Base-by-base conservation (phyloP, 2,329 filamentous ascomycete species). In the Alternaria novae-zelandiae region DNA sequence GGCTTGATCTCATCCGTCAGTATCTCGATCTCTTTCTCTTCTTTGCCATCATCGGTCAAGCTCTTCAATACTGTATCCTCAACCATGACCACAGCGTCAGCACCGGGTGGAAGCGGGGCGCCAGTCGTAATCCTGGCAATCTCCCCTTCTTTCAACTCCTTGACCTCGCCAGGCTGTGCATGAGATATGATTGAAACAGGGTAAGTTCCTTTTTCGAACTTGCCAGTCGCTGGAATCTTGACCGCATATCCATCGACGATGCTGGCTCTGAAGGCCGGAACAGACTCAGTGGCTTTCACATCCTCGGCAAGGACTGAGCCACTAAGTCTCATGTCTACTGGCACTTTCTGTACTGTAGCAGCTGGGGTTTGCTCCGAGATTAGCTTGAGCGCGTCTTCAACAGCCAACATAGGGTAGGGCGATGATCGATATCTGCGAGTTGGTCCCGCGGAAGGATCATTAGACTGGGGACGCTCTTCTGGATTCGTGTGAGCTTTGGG, bases 241-340 rank as follows among this genome's bases (percentile, higher is more conserved):
- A 81, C 64, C 1, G 96, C 96, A 75, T 99, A 99, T 1, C 96
- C 96, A 78, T 99, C 96, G 1, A 99, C 96, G 44, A 97, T 98
- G 76, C 95, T 98, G 17, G 96, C 96, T 62, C 94, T 86, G 81
- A 97, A 99, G 0, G 95, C 96, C 0, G 96, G 96, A 0, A 99
- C 96, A 8, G 91, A 88, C 77, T 97, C 95, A 5, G 82, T 82
- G 0, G 96, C 93, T 43, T 84, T 87, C 23, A 99, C 90, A 69
- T 97, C 91, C 75, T 94, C 89, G 0, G 95, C 94, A 2, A 99
- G 83, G 1, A 98, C 90, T 9, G 87, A 88, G 8, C 93, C 93
- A 1, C 95, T 87, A 1, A 98, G 82, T 2, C 82, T 81, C 32
- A 86, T 84, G 63, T 91, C 83, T 5, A 97, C 90, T 7, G 87